Conservation (phyloP, 768 basidiomycete species). For the Collybia mongolica region DNA sequence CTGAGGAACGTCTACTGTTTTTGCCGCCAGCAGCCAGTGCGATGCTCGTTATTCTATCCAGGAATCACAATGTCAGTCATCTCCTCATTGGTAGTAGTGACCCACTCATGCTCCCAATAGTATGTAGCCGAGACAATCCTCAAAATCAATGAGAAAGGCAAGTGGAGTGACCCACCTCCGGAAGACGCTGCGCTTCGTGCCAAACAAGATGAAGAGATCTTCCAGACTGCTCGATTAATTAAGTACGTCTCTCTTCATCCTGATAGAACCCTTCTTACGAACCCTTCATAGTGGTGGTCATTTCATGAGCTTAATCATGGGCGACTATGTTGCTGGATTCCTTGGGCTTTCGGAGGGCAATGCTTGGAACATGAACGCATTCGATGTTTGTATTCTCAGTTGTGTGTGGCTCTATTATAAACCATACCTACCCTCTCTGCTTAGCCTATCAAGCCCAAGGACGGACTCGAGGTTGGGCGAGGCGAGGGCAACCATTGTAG, state of each 20-base stretch:
- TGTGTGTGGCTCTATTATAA: background rate
- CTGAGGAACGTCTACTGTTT: constrained; percentile 46
- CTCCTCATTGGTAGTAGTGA: too few species aligned
- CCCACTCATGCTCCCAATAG: constrained; percentile 19
- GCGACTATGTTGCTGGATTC: constrained; percentile 55
- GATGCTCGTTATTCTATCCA: constrained; percentile 48
- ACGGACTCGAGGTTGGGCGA: constrained; percentile 28
- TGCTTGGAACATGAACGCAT: constrained; percentile 47
- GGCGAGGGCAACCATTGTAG: constrained; percentile 66
- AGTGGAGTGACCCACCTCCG: constrained; percentile 38
- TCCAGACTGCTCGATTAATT: constrained; percentile 49
- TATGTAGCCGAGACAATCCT: constrained; percentile 47
- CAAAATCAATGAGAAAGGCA: constrained; percentile 49
- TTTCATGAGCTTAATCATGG: constrained; percentile 48
- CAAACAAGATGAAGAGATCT: constrained; percentile 50
- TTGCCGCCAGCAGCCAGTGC: constrained; percentile 51
- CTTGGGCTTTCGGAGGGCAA: constrained; percentile 48
- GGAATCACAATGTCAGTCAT: constrained; percentile 52
- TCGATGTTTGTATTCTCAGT: constrained; percentile 25
- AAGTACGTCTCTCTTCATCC: constrained; percentile 27
- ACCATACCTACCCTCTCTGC: background rate
- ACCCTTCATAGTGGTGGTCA: constrained; percentile 36
- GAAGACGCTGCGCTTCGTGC: constrained; percentile 17
- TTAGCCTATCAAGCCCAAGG: constrained; percentile 32
- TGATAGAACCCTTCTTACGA: background rate